Percentiles rank a stretch among this genome's conserved stretches.
Conservation (phyloP, 208 protist species). For the Trypanosoma scelopori region DNA sequence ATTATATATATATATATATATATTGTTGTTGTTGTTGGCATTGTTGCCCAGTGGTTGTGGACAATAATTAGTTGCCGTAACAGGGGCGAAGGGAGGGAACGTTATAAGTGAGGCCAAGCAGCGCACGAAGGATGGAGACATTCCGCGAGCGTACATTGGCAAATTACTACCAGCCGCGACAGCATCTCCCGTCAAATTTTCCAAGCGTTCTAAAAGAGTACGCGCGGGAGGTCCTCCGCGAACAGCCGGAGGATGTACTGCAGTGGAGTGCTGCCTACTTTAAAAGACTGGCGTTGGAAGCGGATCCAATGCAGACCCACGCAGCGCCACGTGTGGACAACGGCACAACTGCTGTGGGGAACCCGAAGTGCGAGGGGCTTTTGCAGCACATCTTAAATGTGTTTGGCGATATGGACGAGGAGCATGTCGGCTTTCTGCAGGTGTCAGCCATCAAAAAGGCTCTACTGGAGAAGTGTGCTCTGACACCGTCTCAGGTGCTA, state of each 20-base stretch:
- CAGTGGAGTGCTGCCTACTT: conserved; percentile 93
- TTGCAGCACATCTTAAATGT: conserved; percentile 51
- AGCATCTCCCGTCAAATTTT: conserved; percentile 87
- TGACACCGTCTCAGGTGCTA: conserved; percentile 69
- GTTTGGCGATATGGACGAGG: conserved; percentile 51
- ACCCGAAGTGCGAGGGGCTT: conserved; percentile 27
- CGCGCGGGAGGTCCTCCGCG: conserved; percentile 91
- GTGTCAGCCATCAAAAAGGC: conserved; percentile 43
- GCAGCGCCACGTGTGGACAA: conserved; percentile 41
- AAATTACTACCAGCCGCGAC: conserved; percentile 86
- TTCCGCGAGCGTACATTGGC: conserved; percentile 86
- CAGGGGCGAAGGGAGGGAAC: not conserved
- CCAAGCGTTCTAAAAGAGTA: conserved; percentile 90
- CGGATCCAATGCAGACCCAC: conserved; percentile 54
- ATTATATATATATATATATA: not conserved
- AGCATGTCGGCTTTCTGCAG: conserved; percentile 46
- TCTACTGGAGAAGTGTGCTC: conserved; percentile 52
- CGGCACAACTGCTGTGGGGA: conserved; percentile 35
- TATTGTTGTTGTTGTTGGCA: no score
- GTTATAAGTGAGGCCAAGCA: conserved; percentile 6
- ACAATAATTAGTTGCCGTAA: no score
- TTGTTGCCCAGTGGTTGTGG: no score
- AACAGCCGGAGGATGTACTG: conserved; percentile 90
- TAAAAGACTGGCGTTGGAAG: conserved; percentile 77
- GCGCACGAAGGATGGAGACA: conserved; percentile 31